Base-by-base conservation (phyloP, 2,329 filamentous ascomycete genomes). In the Biscogniauxia sp. region DNA sequence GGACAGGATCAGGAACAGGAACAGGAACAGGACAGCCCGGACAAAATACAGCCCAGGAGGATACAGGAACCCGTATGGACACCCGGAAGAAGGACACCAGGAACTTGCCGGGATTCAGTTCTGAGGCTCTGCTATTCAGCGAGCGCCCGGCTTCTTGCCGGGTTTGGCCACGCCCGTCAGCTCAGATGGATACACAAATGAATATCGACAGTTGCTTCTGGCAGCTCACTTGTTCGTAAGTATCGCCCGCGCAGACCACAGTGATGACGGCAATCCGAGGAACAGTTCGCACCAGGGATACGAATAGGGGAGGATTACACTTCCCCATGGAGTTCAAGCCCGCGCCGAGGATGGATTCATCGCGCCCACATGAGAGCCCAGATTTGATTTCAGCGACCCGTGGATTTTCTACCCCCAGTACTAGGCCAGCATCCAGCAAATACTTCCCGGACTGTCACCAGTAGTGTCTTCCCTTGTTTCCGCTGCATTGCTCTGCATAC, bases 191-290 rank as follows among this genome's bases (percentile, higher is more conserved):
- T 61, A 57, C 59, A 68, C 65, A 71, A 72, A 68, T 64, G 70
- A 68, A 56, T 71, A 19, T 51, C 1, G 23, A 9, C 52, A 60
- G 56, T 41, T 23, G 25, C 17, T 8, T 51, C 45, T 53, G 17
- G 32, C 13, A 52, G 11, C 19, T 26, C 15, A 32, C 28, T 19
- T 23, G 54, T 53, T 61, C 65, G 77, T 79, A 63, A 79, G 77
- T 79, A 77, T 77, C 65, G 71, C 73, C 76, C 75, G 67, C 64
- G 51, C 37, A 45, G 13, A 62, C 60, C 64, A 66, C 53, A 60
- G 66, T 72, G 68, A 70, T 67, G 64, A 55, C 69, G 69, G 64
- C 37, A 59, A 65, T 59, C 28, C 62, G 58, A 60, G 58, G 64
- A 65, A 65, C 15, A 51, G 50, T 25, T 20, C 17, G 28, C 28